A percentile compares a stretch with the other conserved stretches of the same genome.
phyloP scores from a whole-genome alignment of 176 grass and related monocot species.

The Zoysia pacifica region DNA sequence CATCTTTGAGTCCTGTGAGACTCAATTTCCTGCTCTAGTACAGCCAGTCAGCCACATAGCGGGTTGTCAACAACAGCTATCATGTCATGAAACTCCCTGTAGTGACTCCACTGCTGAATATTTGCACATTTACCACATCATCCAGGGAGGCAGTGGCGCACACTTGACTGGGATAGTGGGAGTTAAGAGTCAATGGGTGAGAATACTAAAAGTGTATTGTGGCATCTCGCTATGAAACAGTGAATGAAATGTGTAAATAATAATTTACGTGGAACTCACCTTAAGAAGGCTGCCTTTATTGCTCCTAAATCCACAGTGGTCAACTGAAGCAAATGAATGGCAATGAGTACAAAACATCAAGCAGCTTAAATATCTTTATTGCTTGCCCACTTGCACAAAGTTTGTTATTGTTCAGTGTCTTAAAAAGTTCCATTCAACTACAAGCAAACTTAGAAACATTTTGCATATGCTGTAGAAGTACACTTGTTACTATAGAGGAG shows the following conservation, averaged over 20 bases:
- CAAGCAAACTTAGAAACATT: not conserved
- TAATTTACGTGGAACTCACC: conserved; percentile 32
- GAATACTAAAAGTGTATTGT: not conserved
- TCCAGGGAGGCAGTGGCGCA: too few relatives aligned
- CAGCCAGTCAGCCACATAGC: not conserved
- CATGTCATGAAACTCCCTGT: too few relatives aligned
- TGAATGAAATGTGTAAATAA: conserved; percentile 28
- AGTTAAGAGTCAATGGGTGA: too few relatives aligned
- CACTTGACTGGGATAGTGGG: too few relatives aligned
- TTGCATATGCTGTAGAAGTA: not conserved
- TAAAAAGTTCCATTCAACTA: not conserved
- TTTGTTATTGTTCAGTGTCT: not conserved
- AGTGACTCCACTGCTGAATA: too few relatives aligned
- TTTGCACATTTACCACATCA: too few relatives aligned
- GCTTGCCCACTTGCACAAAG: not conserved
- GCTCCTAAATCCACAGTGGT: conserved; percentile 49
- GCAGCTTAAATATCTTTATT: not conserved
- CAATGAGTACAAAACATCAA: not conserved
- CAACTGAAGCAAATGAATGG: conserved; percentile 53
- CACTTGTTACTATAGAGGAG: not conserved
- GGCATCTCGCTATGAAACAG: not conserved
- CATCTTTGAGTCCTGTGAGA: not conserved
- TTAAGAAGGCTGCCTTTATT: conserved; percentile 64
- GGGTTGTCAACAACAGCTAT: too few relatives aligned
- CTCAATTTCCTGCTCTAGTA: not conserved